These are phyloP conservation scores for Rosa rugosa DNA, from an alignment of 306 rosid genomes.

Conservation along the genomic window DNA sequence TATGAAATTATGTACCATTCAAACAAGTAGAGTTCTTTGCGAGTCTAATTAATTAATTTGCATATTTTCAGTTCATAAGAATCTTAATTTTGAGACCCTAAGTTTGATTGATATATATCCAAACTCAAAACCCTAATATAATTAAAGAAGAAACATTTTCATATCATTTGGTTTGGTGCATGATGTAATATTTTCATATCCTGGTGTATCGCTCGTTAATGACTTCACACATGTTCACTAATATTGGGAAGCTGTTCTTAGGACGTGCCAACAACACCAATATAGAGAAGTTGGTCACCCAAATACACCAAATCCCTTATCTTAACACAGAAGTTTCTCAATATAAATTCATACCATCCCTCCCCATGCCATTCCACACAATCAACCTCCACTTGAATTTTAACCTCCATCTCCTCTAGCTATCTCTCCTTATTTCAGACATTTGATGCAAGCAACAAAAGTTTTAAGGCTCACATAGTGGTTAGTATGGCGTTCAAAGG, in stretches of 20 bases:
- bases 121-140: too few species aligned
- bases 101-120: too few species aligned
- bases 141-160: too few species aligned
- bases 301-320: conserved; percentile 32
- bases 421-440: neutral
- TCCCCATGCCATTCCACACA: neutral
- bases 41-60: too few species aligned
- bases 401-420: neutral
- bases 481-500: conserved; percentile 34
- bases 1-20: neutral
- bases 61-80: too few species aligned
- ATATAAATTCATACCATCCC: conserved; percentile 22
- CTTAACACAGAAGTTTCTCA: neutral
- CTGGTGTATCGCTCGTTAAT: too few species aligned
- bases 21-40: neutral
- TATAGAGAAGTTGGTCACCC: conserved; percentile 50
- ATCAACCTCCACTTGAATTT: neutral
- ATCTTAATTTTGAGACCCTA: too few species aligned
- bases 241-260: too few species aligned
- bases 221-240: too few species aligned
- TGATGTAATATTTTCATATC: too few species aligned
- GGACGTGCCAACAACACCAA: neutral
- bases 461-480: neutral
- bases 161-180: too few species aligned
- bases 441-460: neutral